phyloP scores from a whole-genome alignment of 148 eudicot species.

The Beta vulgaris region DNA sequence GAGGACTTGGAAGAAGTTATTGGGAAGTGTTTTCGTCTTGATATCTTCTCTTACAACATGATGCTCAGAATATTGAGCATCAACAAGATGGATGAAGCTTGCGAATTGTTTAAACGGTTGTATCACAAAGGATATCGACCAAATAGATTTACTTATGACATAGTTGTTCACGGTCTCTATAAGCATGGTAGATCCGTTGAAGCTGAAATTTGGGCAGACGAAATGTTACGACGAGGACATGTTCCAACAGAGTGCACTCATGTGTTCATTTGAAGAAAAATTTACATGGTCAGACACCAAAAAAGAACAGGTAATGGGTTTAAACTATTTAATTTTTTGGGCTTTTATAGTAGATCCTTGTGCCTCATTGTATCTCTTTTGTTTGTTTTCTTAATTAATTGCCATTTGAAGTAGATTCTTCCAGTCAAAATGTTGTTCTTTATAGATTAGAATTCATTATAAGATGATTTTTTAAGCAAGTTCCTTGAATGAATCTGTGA shows the following conservation, averaged over 20 bases:
- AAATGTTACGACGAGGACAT: slow-evolving; percentile 60
- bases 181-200: slow-evolving; percentile 52
- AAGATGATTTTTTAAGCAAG: too few species aligned
- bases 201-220: slow-evolving; percentile 48
- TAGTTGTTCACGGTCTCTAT: slow-evolving; percentile 45
- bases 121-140: slow-evolving; percentile 60
- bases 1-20: slow-evolving; percentile 53
- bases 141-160: slow-evolving; percentile 67
- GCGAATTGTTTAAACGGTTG: slow-evolving; percentile 41
- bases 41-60: slow-evolving; percentile 61
- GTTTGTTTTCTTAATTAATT: neutral
- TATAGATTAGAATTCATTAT: too few species aligned
- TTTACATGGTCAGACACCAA: neutral
- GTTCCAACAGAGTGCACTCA: slow-evolving; percentile 27
- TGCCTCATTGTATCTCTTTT: neutral
- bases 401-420: neutral
- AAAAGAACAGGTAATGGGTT: slow-evolving; percentile 21
- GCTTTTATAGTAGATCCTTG: neutral
- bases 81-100: slow-evolving; percentile 47
- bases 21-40: slow-evolving; percentile 50
- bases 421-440: neutral
- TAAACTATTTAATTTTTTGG: neutral
- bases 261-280: slow-evolving; percentile 6
- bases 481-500: too few species aligned
- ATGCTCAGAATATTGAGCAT: slow-evolving; percentile 52